A percentile compares a stretch with the other conserved stretches of the same genome.
Conservation (phyloP, 73 alveolate species). For the Effrenium voratum region DNA sequence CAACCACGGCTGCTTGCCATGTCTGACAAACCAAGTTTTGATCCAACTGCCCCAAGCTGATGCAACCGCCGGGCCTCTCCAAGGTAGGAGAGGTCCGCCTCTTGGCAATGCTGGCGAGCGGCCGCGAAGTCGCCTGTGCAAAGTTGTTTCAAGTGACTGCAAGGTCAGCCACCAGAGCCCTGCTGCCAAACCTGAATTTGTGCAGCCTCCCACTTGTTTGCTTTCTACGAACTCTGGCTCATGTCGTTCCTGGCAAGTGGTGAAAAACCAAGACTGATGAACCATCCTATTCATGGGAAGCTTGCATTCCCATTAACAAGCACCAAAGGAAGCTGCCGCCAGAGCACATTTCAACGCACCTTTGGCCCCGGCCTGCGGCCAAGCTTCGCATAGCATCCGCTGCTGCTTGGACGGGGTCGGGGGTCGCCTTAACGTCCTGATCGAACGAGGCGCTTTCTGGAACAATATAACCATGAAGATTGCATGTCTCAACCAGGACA, state of each 20-base stretch:
- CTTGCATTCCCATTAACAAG: too few species aligned
- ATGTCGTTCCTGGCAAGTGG: not conserved
- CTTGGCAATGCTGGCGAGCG: slow-evolving; percentile 5
- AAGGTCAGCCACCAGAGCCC: not conserved
- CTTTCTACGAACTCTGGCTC: not conserved
- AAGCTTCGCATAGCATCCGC: too few species aligned
- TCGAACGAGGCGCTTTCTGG: too few species aligned
- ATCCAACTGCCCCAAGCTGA: not conserved
- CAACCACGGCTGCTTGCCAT: not conserved
- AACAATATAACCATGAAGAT: too few species aligned
- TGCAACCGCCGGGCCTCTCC: slow-evolving; percentile 48
- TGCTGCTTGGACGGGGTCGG: too few species aligned
- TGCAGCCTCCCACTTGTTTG: not conserved
- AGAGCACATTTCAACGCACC: too few species aligned
- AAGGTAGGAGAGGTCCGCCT: slow-evolving; percentile 20
- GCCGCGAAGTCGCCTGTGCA: slow-evolving; percentile 48
- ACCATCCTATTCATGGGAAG: not conserved
- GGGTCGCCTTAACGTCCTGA: too few species aligned
- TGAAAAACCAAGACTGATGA: not conserved
- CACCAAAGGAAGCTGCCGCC: too few species aligned
- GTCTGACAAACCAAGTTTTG: not conserved
- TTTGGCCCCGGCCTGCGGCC: too few species aligned
- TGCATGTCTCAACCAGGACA: not conserved
- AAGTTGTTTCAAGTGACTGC: not conserved
- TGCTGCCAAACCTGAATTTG: not conserved